Base-by-base conservation (phyloP, 139 green algal genomes). In the Picochlorum sp. region DNA sequence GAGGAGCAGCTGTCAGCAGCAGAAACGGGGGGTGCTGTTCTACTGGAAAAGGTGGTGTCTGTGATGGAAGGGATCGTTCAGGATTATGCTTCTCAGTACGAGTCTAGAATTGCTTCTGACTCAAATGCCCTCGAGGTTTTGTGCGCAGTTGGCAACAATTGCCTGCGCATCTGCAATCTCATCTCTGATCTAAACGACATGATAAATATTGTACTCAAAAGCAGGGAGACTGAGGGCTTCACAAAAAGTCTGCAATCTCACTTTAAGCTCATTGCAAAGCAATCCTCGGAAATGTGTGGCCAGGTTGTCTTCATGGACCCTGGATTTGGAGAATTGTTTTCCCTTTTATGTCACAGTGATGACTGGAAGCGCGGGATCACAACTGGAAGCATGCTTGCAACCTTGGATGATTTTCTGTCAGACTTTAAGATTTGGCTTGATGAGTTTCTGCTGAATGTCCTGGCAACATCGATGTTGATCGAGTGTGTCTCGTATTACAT, bases 121-220 rank as follows among this genome's bases (percentile, higher is more conserved):
- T 18, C n/a, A 44, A 10, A 59, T 41, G 62, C 34, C 1, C 61
- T 91, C 51, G 79, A 85, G 57, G 77, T 87, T 73, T 68, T 87
- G 56, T 84, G 76, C 57, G 86, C 87, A 5, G 73, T 90, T 21
- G 45, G 86, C 3, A 94, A 94, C 71, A 94, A 92, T 79, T 88
- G 85, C 70, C 52, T 86, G 13, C 73, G 82, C n/a, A 95, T 83
- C 72, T 80, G 92, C 65, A 79, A 90, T 37, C 79, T 89, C 73
- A 79, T 69, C 41, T 76, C 71, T 11, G 79, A 87, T 34, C 73
- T 79, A 28, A 72, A 95, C 60, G 74, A 85, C 34, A 67, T 79
- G 10, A 34, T 62, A 21, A 49, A 81, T 28, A 60, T 24, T 14
- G n/a, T 45, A 18, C 10, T 15, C 30, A 45, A 16, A 20, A 51